Base-by-base conservation (phyloP, 2,329 filamentous ascomycete species). In the Macrophomina phaseolina region DNA sequence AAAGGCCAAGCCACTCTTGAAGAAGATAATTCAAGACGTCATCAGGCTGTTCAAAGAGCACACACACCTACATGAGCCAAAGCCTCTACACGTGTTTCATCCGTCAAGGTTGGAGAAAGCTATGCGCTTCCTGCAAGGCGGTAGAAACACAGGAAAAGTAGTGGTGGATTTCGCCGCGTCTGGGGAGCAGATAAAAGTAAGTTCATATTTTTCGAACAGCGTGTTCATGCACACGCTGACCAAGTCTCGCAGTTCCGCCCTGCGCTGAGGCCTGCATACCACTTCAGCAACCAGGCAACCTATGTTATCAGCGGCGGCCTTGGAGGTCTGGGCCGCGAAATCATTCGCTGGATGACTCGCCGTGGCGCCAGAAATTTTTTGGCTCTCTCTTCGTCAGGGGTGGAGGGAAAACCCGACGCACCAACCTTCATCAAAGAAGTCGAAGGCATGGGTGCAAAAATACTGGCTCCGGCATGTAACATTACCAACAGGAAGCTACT, bases 91-190 rank as follows among this genome's bases (percentile, higher is more conserved):
- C 36, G 36, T 12, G 7, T 38, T 38, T 38, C 11, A 9, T 5
- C 14, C 12, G 30, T n/a, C 14, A 30, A 34, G 28, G 28, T n/a
- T 53, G 30, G 51, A 53, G 36, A 14, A 53, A 28, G 14, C 18
- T n/a, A 9, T 18, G 23, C 30, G 30, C 28, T 9, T 53, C 16
- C 51, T 72, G 9, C 68, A 69, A 28, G 51, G 46, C 32, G 66
- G 71, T 14, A 51, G 67, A 9, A 30, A 34, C 9, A 64, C 70
- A 36, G 69, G 69, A 8, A 71, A 71, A 30, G 64, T 63, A 9
- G 68, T 74, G 1, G 53, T 76, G 3, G 12, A 36, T 4, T 30
- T 53, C 12, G 23, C 23, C 3, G 12, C 30, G 8, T 9, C 30
- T 3, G 51, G 28, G 5, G 30, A 53, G 3, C 51, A 53, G 12